Percentiles rank a stretch among this genome's conserved stretches.
Evolutionary conservation across 345 rosid genomes (phyloP).

Genomic region (Murraya paniculata): DNA sequence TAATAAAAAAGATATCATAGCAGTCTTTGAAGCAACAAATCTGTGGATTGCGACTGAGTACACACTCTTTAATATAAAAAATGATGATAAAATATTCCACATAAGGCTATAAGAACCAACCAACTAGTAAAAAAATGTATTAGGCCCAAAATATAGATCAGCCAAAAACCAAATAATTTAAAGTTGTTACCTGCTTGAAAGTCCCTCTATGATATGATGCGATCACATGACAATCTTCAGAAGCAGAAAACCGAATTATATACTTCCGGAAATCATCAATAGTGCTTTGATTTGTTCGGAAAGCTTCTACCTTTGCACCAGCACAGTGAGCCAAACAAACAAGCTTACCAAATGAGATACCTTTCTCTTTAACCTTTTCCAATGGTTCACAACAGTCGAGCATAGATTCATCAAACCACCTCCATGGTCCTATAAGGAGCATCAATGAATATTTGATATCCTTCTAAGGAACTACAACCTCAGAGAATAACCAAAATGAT

Average conservation of each 20-base stretch:
- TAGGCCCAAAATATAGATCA: background rate
- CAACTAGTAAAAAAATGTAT: background rate
- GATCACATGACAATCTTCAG: constrained; percentile 77
- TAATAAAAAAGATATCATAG: background rate
- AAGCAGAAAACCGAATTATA: constrained; percentile 55
- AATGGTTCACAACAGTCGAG: constrained; percentile 91
- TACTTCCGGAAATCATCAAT: constrained; percentile 70
- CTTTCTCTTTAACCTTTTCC: constrained; percentile 73
- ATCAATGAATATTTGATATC: constrained; percentile 6
- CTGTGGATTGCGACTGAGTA: background rate
- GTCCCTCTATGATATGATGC: constrained; percentile 73
- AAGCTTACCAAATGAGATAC: constrained; percentile 87
- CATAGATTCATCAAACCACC: constrained; percentile 99
- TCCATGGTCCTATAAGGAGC: constrained; percentile 82
- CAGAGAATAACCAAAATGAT: constrained; percentile 6
- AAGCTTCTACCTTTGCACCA: constrained; percentile 90
- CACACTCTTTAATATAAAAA: background rate
- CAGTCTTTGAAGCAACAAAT: background rate
- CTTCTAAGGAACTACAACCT: background rate
- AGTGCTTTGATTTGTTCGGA: constrained; percentile 71
- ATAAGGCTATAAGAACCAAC: constrained; percentile 1
- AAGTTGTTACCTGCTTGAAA: constrained; percentile 61
- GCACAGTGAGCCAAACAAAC: constrained; percentile 89
- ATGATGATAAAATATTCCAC: background rate
- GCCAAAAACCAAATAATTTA: background rate